Conservation (phyloP, 164 flowering plant genomes). For the Kalanchoe fedtschenkoi region DNA sequence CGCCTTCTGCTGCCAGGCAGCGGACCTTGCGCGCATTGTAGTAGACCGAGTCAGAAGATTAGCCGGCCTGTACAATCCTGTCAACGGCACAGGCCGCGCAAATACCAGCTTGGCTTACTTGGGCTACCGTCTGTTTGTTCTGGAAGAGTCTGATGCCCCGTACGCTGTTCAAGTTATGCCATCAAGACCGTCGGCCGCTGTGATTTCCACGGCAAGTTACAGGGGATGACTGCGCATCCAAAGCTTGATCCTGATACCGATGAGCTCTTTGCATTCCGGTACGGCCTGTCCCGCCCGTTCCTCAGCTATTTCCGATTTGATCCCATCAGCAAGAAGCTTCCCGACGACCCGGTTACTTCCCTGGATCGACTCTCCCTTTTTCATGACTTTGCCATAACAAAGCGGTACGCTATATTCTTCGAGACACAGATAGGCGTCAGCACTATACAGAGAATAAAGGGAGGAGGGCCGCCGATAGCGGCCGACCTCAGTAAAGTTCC, state of each 20-base stretch:
- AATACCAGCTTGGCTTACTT: constrained; percentile 64
- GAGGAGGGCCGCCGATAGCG: constrained; percentile 37
- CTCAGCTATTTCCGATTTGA: constrained; percentile 45
- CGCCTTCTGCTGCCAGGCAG: constrained; percentile 38
- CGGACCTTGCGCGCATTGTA: constrained; percentile 41
- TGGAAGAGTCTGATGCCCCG: constrained; percentile 69
- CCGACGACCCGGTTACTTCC: constrained; percentile 55
- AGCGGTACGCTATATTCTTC: constrained; percentile 42
- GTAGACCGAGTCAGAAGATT: constrained; percentile 30
- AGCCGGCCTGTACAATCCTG: constrained; percentile 39
- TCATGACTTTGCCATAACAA: constrained; percentile 75
- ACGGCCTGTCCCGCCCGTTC: constrained; percentile 50
- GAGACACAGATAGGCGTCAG: constrained; percentile 59
- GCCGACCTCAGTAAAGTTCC: constrained; percentile 39
- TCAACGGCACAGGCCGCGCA: constrained; percentile 52
- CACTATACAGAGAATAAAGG: constrained; percentile 31
- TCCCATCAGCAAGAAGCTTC: constrained; percentile 29
- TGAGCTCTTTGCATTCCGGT: constrained; percentile 59
- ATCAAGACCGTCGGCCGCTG: constrained; percentile 48
- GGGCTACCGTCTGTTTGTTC: constrained; percentile 37
- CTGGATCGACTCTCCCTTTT: constrained; percentile 34
- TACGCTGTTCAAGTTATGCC: constrained; percentile 33
- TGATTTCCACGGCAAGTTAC: constrained; percentile 42
- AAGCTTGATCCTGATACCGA: constrained; percentile 50
- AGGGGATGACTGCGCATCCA: constrained; percentile 84